phyloP scores from a whole-genome alignment of 805 yeast species.

The Wickerhamiella kazuoi region DNA sequence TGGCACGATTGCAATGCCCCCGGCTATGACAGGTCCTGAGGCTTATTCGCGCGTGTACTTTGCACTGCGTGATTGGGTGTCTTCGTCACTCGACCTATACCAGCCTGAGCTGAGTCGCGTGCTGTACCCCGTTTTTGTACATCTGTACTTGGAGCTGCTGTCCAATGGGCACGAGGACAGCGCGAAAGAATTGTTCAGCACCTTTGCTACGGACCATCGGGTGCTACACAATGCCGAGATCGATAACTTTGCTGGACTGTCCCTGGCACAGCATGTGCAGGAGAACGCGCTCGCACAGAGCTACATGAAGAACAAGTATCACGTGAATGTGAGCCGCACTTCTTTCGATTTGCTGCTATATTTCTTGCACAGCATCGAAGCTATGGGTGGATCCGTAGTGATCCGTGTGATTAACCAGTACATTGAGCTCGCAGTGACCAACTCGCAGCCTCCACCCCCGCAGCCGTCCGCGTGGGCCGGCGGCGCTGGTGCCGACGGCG shows the following conservation, averaged over 20 bases:
- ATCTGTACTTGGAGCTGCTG: slow-evolving; percentile 66
- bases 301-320: slow-evolving; percentile 56
- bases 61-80: slow-evolving; percentile 74
- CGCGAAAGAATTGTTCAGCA: slow-evolving; percentile 65
- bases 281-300: slow-evolving; percentile 70
- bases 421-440: slow-evolving; percentile 28
- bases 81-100: slow-evolving; percentile 76
- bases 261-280: slow-evolving; percentile 60
- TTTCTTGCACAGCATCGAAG: slow-evolving; percentile 81
- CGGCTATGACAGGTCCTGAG: slow-evolving; percentile 33
- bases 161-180: slow-evolving; percentile 34
- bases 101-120: slow-evolving; percentile 69
- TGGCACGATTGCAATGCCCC: slow-evolving; percentile 9
- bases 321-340: slow-evolving; percentile 61
- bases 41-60: slow-evolving; percentile 65
- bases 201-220: slow-evolving; percentile 53
- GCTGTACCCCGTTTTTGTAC: slow-evolving; percentile 83
- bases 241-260: slow-evolving; percentile 50
- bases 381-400: slow-evolving; percentile 75
- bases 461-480: no score
- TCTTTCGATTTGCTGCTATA: slow-evolving; percentile 68
- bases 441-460: slow-evolving; percentile 19
- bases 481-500: neutral
- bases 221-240: slow-evolving; percentile 66
- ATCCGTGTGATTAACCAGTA: slow-evolving; percentile 76